A percentile compares a stretch with the other conserved stretches of the same genome.
phyloP scores from a whole-genome alignment of 1,139 yeast species.

The Yamadazyma friedrichii region DNA sequence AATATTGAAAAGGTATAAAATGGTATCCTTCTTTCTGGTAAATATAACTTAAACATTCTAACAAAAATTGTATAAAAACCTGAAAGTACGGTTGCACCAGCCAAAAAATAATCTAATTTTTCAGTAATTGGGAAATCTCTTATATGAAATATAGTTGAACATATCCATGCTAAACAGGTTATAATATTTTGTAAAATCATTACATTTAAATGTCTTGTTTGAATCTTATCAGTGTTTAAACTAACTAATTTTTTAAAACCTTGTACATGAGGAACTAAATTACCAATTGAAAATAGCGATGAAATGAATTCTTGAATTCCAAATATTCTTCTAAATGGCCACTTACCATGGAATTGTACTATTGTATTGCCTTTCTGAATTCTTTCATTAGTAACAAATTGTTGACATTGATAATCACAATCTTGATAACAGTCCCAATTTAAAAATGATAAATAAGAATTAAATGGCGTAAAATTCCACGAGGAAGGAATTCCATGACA shows the following conservation, averaged over 20 bases:
- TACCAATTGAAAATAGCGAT: conserved; percentile 76
- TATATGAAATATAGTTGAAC: conserved; percentile 83
- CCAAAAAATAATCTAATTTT: conserved; percentile 85
- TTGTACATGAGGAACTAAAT: conserved; percentile 68
- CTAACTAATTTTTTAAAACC: conserved; percentile 48
- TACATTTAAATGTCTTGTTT: conserved; percentile 35
- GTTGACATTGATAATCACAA: conserved; percentile 93
- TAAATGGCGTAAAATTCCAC: conserved; percentile 27
- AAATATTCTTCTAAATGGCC: conserved; percentile 80
- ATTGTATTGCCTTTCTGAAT: conserved; percentile 44
- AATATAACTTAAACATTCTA: conserved; percentile 42
- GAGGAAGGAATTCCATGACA: conserved; percentile 7
- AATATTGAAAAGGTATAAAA: conserved; percentile 29
- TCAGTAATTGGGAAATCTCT: conserved; percentile 81
- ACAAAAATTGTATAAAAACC: conserved; percentile 69
- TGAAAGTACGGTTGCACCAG: conserved; percentile 80
- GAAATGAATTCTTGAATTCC: conserved; percentile 87
- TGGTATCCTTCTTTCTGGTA: conserved; percentile 17
- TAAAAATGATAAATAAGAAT: conserved; percentile 45
- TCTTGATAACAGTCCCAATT: conserved; percentile 80
- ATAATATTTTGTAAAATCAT: conserved; percentile 42
- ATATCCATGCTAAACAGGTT: conserved; percentile 86
- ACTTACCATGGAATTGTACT: conserved; percentile 91
- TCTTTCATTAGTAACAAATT: conserved; percentile 60
- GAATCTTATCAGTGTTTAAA: conserved; percentile 12